Conservation (phyloP, 2,329 filamentous ascomycete species). For the Colletotrichum endophyticum region DNA sequence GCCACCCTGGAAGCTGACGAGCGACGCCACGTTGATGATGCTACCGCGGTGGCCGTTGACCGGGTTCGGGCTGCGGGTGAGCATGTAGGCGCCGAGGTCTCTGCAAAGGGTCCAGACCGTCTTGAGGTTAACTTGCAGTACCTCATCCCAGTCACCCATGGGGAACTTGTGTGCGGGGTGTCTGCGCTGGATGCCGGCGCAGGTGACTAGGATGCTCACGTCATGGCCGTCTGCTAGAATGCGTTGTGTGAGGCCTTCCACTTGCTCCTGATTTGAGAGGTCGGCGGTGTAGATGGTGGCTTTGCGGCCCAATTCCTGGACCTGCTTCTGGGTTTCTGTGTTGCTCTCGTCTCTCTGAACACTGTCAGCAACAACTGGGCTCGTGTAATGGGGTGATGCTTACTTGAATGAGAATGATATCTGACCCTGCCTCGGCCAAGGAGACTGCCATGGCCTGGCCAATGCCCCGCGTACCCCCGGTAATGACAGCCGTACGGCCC, state of each 20-base stretch:
- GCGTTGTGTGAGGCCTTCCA: slow-evolving; percentile 17
- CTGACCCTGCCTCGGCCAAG: slow-evolving; percentile 24
- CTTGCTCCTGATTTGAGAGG: slow-evolving; percentile 20
- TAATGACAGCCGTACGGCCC: slow-evolving; percentile 24
- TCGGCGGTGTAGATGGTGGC: slow-evolving; percentile 26
- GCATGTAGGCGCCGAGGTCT: slow-evolving; percentile 81
- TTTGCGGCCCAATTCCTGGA: slow-evolving; percentile 25
- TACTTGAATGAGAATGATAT: slow-evolving; percentile 23
- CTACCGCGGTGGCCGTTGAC: slow-evolving; percentile 63
- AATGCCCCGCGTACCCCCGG: slow-evolving; percentile 26
- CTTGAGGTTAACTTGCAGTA: slow-evolving; percentile 83
- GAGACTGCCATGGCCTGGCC: slow-evolving; percentile 26
- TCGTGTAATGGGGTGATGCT: not conserved
- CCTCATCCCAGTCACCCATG: slow-evolving; percentile 66
- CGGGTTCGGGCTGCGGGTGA: slow-evolving; percentile 53
- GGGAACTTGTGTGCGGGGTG: slow-evolving; percentile 69
- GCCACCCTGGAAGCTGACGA: slow-evolving; percentile 85
- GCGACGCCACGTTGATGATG: slow-evolving; percentile 84
- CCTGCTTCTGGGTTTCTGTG: slow-evolving; percentile 21
- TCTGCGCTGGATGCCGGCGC: slow-evolving; percentile 70
- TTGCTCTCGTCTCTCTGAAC: slow-evolving; percentile 24
- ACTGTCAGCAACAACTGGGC: not conserved
- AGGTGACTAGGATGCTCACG: slow-evolving; percentile 67
- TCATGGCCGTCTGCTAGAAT: slow-evolving; percentile 27
- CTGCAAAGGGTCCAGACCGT: slow-evolving; percentile 80